A percentile compares a stretch with the other conserved stretches of the same genome.
Evolutionary conservation across 2,329 filamentous ascomycete genomes (phyloP).

Genomic region (Hypoxylon sp.): DNA sequence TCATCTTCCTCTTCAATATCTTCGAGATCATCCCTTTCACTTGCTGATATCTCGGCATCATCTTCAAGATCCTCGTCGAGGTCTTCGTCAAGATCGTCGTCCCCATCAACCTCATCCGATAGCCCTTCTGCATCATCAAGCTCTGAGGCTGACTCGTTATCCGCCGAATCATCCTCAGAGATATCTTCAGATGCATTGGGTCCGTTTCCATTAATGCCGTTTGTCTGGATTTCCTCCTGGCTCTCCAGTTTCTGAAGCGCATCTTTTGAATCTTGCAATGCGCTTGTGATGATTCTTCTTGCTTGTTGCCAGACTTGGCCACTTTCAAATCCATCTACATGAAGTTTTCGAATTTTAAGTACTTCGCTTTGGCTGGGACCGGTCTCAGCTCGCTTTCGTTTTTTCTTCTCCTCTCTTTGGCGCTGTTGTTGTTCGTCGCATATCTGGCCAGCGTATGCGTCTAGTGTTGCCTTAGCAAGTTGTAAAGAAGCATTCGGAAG

Average conservation of each 20-base stretch:
- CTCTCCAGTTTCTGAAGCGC: slow-evolving; percentile 60
- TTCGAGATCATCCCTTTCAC: slow-evolving; percentile 45
- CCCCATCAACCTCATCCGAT: slow-evolving; percentile 45
- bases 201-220: slow-evolving; percentile 50
- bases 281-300: slow-evolving; percentile 75
- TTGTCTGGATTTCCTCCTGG: slow-evolving; percentile 63
- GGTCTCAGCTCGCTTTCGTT: slow-evolving; percentile 72
- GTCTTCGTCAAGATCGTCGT: slow-evolving; percentile 47
- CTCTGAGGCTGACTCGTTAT: slow-evolving; percentile 41
- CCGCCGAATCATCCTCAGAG: slow-evolving; percentile 38
- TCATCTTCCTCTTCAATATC: slow-evolving; percentile 51
- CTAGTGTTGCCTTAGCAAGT: slow-evolving; percentile 81
- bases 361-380: slow-evolving; percentile 58
- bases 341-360: slow-evolving; percentile 81
- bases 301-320: slow-evolving; percentile 96
- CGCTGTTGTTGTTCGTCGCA: slow-evolving; percentile 75
- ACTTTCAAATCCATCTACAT: slow-evolving; percentile 86
- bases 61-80: slow-evolving; percentile 46
- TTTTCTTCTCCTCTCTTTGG: slow-evolving; percentile 73
- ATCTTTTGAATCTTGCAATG: slow-evolving; percentile 59
- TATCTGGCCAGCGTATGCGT: slow-evolving; percentile 78
- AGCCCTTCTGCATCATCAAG: slow-evolving; percentile 48
- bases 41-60: slow-evolving; percentile 36
- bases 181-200: slow-evolving; percentile 50
- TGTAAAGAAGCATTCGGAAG: slow-evolving; percentile 75